These are phyloP conservation scores for Phylloporus gajari DNA, from an alignment of 1,284 basidiomycete species.

Conservation along the genomic window DNA sequence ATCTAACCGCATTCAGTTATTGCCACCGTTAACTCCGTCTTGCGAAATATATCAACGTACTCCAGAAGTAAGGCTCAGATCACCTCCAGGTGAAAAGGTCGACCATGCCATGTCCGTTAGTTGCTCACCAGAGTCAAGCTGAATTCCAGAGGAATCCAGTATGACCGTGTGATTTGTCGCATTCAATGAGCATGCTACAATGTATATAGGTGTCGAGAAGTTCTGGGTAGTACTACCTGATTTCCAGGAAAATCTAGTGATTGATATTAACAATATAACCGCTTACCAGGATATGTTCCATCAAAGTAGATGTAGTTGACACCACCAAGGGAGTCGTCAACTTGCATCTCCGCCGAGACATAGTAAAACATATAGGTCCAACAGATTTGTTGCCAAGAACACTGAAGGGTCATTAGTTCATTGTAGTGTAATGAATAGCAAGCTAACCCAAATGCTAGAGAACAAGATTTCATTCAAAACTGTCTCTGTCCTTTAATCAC, in stretches of 20 bases:
- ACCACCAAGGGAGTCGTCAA: background rate
- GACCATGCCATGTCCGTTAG: background rate
- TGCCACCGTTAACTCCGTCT: too few relatives aligned
- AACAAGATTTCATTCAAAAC: conserved; percentile 4
- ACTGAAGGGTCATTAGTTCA: background rate
- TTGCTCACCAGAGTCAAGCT: background rate
- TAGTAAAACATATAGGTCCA: background rate
- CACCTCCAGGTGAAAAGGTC: background rate
- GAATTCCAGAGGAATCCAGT: background rate
- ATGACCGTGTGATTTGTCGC: background rate
- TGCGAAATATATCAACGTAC: background rate
- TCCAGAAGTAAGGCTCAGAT: background rate
- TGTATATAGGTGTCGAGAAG: background rate
- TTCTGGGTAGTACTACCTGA: background rate
- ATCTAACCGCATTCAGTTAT: background rate
- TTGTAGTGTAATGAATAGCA: background rate
- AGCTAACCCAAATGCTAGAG: background rate
- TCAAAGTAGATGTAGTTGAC: background rate
- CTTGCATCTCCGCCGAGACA: background rate
- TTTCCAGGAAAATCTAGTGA: too few relatives aligned
- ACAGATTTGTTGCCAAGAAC: background rate
- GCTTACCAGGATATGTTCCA: background rate
- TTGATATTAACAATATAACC: background rate
- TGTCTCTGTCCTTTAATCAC: background rate
- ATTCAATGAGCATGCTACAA: conserved; percentile 4